A percentile compares a stretch with the other conserved stretches of the same genome.
These are phyloP conservation scores for Calophaca sinica DNA, from an alignment of 306 rosid species.

Conservation along the genomic window DNA sequence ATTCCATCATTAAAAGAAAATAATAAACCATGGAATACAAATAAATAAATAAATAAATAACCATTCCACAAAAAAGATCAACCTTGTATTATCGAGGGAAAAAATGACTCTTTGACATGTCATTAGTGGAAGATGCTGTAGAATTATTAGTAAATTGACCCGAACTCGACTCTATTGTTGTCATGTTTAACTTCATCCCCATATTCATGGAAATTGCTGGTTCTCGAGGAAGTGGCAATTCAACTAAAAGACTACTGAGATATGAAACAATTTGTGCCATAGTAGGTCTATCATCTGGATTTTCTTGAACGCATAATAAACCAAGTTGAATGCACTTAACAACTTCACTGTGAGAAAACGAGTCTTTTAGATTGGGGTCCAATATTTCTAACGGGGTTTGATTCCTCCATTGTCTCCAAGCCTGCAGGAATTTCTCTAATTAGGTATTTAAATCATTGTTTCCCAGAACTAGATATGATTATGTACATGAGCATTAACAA, in stretches of 20 bases:
- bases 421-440: slow-evolving; percentile 42
- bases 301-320: slow-evolving; percentile 39
- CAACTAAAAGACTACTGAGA: slow-evolving; percentile 20
- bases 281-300: slow-evolving; percentile 45
- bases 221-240: slow-evolving; percentile 42
- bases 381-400: slow-evolving; percentile 42
- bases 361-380: slow-evolving; percentile 51
- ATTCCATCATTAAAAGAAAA: no score
- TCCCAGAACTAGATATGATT: not conserved
- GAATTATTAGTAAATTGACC: slow-evolving; percentile 25
- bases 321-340: slow-evolving; percentile 45
- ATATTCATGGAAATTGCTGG: slow-evolving; percentile 39
- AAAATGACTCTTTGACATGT: not conserved
- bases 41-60: no score
- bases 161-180: slow-evolving; percentile 3
- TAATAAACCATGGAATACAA: no score
- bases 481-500: no score
- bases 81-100: slow-evolving; percentile 31
- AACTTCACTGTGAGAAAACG: slow-evolving; percentile 49
- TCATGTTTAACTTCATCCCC: no score
- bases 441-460: not conserved
- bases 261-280: slow-evolving; percentile 39
- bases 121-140: not conserved
- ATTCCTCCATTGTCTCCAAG: slow-evolving; percentile 58
- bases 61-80: not conserved